Percentiles rank a stretch among this genome's conserved stretches.
Conservation (phyloP, 202 grass and related monocot genomes). For the Setaria italica region DNA sequence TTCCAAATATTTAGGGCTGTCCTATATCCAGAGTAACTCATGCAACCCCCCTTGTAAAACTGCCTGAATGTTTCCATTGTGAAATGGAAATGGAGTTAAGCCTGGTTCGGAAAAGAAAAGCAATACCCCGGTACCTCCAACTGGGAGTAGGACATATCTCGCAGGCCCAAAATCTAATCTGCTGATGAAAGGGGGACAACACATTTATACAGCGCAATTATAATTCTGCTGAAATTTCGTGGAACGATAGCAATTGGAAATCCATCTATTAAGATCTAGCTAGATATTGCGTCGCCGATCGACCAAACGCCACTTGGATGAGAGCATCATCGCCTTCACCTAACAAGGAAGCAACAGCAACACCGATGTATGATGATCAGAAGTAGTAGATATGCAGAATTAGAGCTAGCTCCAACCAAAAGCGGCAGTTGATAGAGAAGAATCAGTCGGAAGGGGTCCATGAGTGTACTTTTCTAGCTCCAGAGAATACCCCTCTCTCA, state of each 20-base stretch:
- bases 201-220: not conserved
- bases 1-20: not conserved
- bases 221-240: not conserved
- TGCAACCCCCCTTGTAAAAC: not conserved
- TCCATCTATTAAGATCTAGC: not conserved
- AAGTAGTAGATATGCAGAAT: slow-evolving; percentile 11
- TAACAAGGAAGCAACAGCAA: slow-evolving; percentile 25
- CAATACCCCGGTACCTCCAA: not conserved
- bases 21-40: not conserved
- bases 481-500: not conserved
- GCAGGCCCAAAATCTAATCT: not conserved
- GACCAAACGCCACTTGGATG: slow-evolving; percentile 41
- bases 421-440: not conserved
- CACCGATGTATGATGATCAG: not conserved
- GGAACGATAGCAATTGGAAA: not conserved
- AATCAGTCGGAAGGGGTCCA: not conserved
- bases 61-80: not conserved
- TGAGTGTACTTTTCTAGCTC: not conserved
- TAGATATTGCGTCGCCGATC: slow-evolving; percentile 5
- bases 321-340: slow-evolving; percentile 37
- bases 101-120: not conserved
- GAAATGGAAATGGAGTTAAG: too few species aligned
- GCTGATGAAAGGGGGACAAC: not conserved
- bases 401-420: slow-evolving; percentile 2
- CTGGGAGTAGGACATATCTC: not conserved